phyloP scores from a whole-genome alignment of 306 rosid species.

The Ammopiptanthus mongolicus region DNA sequence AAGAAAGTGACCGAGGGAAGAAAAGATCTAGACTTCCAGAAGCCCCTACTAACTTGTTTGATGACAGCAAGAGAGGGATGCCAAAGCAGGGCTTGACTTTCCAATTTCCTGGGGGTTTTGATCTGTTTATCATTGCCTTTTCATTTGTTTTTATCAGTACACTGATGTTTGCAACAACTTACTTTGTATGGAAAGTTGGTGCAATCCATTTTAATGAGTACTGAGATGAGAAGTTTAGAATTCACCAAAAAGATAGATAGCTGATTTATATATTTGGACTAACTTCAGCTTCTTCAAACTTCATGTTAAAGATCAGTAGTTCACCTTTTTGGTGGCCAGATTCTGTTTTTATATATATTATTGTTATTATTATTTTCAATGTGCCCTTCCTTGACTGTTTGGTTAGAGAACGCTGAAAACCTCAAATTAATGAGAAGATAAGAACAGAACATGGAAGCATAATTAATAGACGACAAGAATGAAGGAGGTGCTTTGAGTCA shows the following conservation, averaged over 20 bases:
- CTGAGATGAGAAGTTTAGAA: slow-evolving; percentile 18
- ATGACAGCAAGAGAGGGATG: slow-evolving; percentile 66
- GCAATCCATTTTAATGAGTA: slow-evolving; percentile 77
- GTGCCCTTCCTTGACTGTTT: neutral
- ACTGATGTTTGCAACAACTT: slow-evolving; percentile 71
- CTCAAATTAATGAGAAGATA: neutral
- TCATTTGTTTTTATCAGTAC: slow-evolving; percentile 68
- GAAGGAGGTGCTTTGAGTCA: no score
- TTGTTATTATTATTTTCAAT: neutral
- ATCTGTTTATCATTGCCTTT: slow-evolving; percentile 43
- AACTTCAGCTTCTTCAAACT: neutral
- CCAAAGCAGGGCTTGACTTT: slow-evolving; percentile 55
- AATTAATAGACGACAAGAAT: no score
- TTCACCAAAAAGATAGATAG: neutral
- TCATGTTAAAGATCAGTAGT: neutral
- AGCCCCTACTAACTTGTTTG: slow-evolving; percentile 64
- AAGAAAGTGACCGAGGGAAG: slow-evolving; percentile 65
- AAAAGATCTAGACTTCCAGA: slow-evolving; percentile 64
- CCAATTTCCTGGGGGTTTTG: slow-evolving; percentile 59
- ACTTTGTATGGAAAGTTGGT: slow-evolving; percentile 71
- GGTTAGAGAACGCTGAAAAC: neutral
- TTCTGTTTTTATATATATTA: neutral
- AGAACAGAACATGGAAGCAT: neutral
- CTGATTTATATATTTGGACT: neutral
- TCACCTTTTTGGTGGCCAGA: neutral